Evolutionary conservation across 805 yeast genomes (phyloP), one percentile per base, ranked within the genome.

Genomic region (Hanseniaspora mollemarum): DNA sequence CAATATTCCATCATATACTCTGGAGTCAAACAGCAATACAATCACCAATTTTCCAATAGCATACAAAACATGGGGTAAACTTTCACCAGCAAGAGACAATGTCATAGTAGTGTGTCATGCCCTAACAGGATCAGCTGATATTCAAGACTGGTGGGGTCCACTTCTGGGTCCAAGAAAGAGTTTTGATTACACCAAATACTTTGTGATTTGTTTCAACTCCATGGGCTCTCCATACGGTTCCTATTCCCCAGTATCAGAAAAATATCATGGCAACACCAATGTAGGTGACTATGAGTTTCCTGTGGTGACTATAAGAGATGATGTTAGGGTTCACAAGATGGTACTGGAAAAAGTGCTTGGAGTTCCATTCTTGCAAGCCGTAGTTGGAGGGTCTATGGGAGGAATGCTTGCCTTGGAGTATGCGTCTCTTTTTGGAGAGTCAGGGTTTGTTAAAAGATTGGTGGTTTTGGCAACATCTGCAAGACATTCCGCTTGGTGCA

Each of bases 111-210:
- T 92, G 13, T 84, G 95, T 59, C 98, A 92, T 69, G 97, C 98
- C 0, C 71, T 92, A 51, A 87, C 97, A 0, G 98, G 98, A 0
- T 87, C 96, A 0, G 76, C 95, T 0, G 97, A 92, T 63, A 95
- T 90, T 16, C 75, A 83, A 36, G 98, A 92, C 60, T 92, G 98
- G 98, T 92, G 98, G 98, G 96, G 97, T 0, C 96, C 97, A 0
- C 66, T 92, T 22, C 68, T 92, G 26, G 98, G 97, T 0, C 76
- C 78, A 3, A 39, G 16, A 12, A 50, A 57, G 46, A 94, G 97
- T 0, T 87, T 92, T 65, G 98, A 92, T 66, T 95, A 96, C 0
- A 71, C 87, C 0, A 75, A 83, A 56, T 92, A 81, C 64, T 86
- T 86, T 64, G 78, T 92, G 42, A 73, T 92, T 15, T 90, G 98